Evolutionary conservation across 768 basidiomycete species (phyloP), one percentile per base, ranked within the genome.

Genomic region (Macrolepiota albuminosa): DNA sequence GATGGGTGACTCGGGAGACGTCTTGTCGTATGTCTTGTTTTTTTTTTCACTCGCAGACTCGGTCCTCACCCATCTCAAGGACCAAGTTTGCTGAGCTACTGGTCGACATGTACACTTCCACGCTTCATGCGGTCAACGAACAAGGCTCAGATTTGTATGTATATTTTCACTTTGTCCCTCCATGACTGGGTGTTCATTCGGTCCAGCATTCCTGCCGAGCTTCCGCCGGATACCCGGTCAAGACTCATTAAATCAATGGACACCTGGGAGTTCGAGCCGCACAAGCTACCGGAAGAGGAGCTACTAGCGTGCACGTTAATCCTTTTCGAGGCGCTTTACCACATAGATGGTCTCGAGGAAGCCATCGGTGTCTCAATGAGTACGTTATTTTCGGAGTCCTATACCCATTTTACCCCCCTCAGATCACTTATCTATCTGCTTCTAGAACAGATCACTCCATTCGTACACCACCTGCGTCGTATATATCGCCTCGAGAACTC

Each of bases 201-300:
- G 49, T 52, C 14, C 60, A 84, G 81, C 53, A 77, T 79, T 16
- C 80, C 82, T 24, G 72, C 81, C 46, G 72, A 81, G 59, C 73
- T 83, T 29, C 72, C 82, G 34, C 69, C 71, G 40, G 75, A 76
- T 21, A 82, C 79, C 36, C 84, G 92, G 61, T 69, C 71, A 24
- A 78, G 84, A 29, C 81, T 97, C 52, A 88, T 96, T 65, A 70
- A 74, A 24, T 76, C 79, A 0, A 79, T 97, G 14, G 85, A 88
- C 59, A 80, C 78, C 13, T 99, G 96, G 96, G 77, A 89, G 63
- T 99, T 98, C 70, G 89, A 97, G 69, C 95, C 96, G 4, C 87
- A 91, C 72, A 81, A 81, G 42, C 82, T 97, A 40, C 82, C 86
- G 24, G 86, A 92, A 56, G 89, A 91, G 56, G 92, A 98, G 72